Percentiles rank a stretch among this genome's conserved stretches.
Evolutionary conservation across 1,284 basidiomycete genomes (phyloP).

Genomic region (Paramarasmius palmivorus): DNA sequence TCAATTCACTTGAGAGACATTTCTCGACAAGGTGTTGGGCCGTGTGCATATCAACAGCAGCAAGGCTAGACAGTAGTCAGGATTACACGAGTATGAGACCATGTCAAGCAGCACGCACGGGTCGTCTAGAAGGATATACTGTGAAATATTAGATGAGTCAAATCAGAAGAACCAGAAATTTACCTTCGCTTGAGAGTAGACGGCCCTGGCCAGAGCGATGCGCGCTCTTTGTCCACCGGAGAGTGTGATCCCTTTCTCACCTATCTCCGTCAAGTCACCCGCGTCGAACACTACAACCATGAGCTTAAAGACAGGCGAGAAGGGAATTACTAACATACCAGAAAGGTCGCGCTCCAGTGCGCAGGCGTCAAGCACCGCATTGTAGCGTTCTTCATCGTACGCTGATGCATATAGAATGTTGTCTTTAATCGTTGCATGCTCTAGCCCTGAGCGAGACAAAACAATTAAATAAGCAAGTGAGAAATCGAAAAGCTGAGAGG

Average conservation of each 20-base stretch:
- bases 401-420: constrained; percentile 84
- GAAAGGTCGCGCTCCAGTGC: constrained; percentile 77
- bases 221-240: constrained; percentile 84
- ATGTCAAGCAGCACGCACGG: constrained; percentile 45
- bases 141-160: constrained; percentile 15
- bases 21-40: constrained; percentile 71
- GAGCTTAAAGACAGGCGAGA: too few relatives aligned
- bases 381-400: constrained; percentile 71
- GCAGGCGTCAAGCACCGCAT: constrained; percentile 77
- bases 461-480: too few relatives aligned
- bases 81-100: constrained; percentile 6
- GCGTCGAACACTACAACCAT: constrained; percentile 74
- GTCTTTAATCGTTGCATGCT: constrained; percentile 77
- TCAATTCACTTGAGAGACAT: constrained; percentile 64
- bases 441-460: constrained; percentile 52
- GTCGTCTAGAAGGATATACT: constrained; percentile 86
- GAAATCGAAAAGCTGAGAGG: background rate
- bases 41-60: constrained; percentile 89
- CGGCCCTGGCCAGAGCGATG: constrained; percentile 66
- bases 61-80: constrained; percentile 49
- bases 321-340: too few relatives aligned
- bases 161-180: constrained; percentile 9
- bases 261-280: constrained; percentile 82
- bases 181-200: constrained; percentile 66
- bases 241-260: constrained; percentile 77